A percentile compares a stretch with the other conserved stretches of the same genome.
Evolutionary conservation across 2,329 filamentous ascomycete species (phyloP).

Genomic region (Ilyonectria sp.): DNA sequence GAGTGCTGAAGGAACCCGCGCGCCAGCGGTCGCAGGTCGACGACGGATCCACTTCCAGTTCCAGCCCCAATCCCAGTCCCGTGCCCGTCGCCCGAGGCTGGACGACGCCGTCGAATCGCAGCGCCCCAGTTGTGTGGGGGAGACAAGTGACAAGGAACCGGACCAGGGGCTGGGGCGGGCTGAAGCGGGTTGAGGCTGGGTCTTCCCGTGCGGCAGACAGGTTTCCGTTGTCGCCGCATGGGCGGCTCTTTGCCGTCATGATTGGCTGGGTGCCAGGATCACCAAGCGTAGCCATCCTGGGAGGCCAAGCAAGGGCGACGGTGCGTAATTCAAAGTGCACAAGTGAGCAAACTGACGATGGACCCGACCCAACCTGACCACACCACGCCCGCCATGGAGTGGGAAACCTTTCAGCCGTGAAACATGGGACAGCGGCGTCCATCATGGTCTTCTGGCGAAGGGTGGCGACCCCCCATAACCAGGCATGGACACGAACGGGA

Average conservation of each 20-base stretch:
- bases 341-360: slow-evolving; percentile 23
- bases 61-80: slow-evolving; percentile 26
- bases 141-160: slow-evolving; percentile 45
- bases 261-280: slow-evolving; percentile 43
- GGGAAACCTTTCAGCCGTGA: neutral
- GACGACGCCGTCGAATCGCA: slow-evolving; percentile 40
- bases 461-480: neutral
- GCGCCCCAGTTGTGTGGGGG: slow-evolving; percentile 43
- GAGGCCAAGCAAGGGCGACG: slow-evolving; percentile 36
- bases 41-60: slow-evolving; percentile 26
- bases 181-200: slow-evolving; percentile 45
- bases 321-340: slow-evolving; percentile 31
- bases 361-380: slow-evolving; percentile 22
- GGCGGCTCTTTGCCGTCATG: slow-evolving; percentile 33
- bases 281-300: slow-evolving; percentile 35
- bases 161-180: slow-evolving; percentile 38
- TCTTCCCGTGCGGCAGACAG: slow-evolving; percentile 47
- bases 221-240: slow-evolving; percentile 51
- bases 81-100: slow-evolving; percentile 32
- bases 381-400: slow-evolving; percentile 6
- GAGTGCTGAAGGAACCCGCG: slow-evolving; percentile 15
- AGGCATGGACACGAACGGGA: slow-evolving; percentile 8
- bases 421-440: neutral
- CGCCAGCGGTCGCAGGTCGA: slow-evolving; percentile 21
- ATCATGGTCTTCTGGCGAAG: neutral